phyloP scores from a whole-genome alignment of 192 early-diverging fungal genomes.

The Coemansia sp. region DNA sequence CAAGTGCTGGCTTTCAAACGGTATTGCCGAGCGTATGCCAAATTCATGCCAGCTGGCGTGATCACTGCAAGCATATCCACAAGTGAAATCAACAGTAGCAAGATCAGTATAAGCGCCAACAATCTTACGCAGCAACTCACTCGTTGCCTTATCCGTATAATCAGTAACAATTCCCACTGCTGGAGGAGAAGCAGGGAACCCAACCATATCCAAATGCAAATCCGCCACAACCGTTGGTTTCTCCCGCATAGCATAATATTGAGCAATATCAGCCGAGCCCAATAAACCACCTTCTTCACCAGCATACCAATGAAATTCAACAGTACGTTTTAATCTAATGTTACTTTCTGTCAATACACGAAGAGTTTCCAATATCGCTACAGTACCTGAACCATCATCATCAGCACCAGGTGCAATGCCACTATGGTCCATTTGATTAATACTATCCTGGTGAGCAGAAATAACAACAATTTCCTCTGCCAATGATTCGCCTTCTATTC shows the following conservation, averaged over 20 bases:
- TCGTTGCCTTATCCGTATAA: constrained; percentile 60
- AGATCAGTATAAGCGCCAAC: constrained; percentile 26
- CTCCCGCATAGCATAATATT: constrained; percentile 53
- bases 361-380: constrained; percentile 71
- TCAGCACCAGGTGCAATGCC: constrained; percentile 73
- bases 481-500: neutral
- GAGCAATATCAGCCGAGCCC: constrained; percentile 78
- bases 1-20: constrained; percentile 64
- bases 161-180: constrained; percentile 80
- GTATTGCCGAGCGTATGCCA: constrained; percentile 77
- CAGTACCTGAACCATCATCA: constrained; percentile 85
- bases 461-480: constrained; percentile 68
- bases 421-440: constrained; percentile 71
- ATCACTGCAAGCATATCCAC: constrained; percentile 66
- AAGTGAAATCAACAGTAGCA: constrained; percentile 16
- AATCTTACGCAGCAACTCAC: constrained; percentile 17
- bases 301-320: constrained; percentile 43
- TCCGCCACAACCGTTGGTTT: constrained; percentile 63
- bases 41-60: constrained; percentile 84
- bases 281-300: constrained; percentile 87
- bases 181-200: constrained; percentile 63
- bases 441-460: constrained; percentile 84
- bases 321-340: neutral
- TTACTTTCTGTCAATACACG: neutral
- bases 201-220: constrained; percentile 92